Base-by-base conservation (phyloP, 169 alveolate genomes). In the Cryptosporidium tyzzeri region DNA sequence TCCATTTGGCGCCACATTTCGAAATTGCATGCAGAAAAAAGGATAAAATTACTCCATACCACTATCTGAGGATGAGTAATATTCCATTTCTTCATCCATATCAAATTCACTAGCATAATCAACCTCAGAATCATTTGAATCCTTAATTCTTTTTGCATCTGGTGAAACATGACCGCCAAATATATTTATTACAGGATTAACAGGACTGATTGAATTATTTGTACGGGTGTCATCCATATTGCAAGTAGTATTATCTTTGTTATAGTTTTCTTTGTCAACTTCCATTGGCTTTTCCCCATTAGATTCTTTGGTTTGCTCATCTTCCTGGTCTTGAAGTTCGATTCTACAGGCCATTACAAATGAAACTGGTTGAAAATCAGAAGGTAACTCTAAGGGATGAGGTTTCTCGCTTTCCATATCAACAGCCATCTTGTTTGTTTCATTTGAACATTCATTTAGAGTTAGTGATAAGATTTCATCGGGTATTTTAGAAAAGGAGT, bases 281-380 rank as follows among this genome's bases (percentile, higher is more conserved):
- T 53, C 70, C 69, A 33, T 59, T 29, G 5, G n/a, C 6, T 18
- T 21, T 23, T 23, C 18, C 37, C 23, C 86, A 12, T 29, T 31
- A 14, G 23, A 16, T 18, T 18, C n/a, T 12, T 62, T 65, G 3
- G 5, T 31, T 10, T 73, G 51, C 37, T 73, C 86, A 6, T 51
- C 55, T 7, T 37, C 18, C n/a, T 51, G 86, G 9, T 67, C 74
- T 48, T 80, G 80, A 41, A 80, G 75, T 29, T 80, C 89, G 50
- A 80, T 50, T 62, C 75, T 80, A 44, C 89, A 80, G 4, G 80
- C 89, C 89, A 80, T 80, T 45, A 80, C 89, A 65, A 80, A 80
- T 29, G 89, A 80, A 41, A 80, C 89, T 10, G 89, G 89, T 26
- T 37, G 74, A 48, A 80, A 80, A 44, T 65, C 50, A 16, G 33